phyloP scores from a whole-genome alignment of 2,329 filamentous ascomycete genomes.

The Fusarium sp. region DNA sequence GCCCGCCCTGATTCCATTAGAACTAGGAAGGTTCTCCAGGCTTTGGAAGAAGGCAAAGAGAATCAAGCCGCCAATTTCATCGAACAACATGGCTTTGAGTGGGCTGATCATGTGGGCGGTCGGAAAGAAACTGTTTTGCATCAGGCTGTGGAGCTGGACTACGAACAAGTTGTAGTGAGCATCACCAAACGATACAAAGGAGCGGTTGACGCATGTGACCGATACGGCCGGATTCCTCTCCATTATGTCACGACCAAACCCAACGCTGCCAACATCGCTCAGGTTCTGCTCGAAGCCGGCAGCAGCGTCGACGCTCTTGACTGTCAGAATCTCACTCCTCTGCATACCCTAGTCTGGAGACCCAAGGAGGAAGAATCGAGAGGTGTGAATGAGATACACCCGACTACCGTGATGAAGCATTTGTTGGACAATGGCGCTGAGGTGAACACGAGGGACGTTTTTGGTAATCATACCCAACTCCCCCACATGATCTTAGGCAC shows the following conservation, averaged over 20 bases:
- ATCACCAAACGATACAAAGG: background rate
- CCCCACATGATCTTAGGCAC: background rate
- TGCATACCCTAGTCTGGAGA: background rate
- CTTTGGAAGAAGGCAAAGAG: background rate
- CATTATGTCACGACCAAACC: background rate
- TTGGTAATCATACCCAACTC: background rate
- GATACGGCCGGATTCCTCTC: background rate
- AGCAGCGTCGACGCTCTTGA: background rate
- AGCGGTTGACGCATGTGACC: background rate
- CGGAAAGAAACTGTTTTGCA: background rate
- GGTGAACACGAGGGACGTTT: constrained; percentile 11
- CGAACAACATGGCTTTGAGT: background rate
- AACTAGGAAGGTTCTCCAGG: background rate
- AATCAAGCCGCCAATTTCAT: background rate
- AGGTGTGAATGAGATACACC: background rate
- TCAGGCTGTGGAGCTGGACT: background rate
- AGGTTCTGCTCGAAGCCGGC: background rate
- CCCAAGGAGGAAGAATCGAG: background rate
- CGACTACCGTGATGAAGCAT: background rate
- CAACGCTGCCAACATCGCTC: background rate
- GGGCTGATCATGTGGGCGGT: background rate
- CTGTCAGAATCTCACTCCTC: background rate
- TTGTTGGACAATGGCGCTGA: constrained; percentile 6
- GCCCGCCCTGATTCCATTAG: background rate
- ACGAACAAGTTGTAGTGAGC: background rate